Evolutionary conservation across 257 asterid species (phyloP).

Genomic region (Lycium ferocissimum): DNA sequence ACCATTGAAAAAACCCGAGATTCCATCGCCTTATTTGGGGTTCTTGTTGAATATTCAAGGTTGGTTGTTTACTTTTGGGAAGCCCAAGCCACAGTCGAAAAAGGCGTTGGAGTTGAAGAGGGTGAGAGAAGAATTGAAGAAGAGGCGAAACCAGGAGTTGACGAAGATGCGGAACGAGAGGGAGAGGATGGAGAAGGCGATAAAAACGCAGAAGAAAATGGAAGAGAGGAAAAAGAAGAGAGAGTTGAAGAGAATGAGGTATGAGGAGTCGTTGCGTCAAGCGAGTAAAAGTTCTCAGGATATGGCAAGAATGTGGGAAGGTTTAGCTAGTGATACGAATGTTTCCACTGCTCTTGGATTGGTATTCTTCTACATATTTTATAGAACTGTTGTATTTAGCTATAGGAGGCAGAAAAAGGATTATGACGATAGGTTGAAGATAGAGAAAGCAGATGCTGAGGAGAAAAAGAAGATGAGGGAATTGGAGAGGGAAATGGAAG

Average conservation of each 20-base stretch:
- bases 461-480: constrained; percentile 89
- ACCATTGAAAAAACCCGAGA: constrained; percentile 69
- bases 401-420: constrained; percentile 89
- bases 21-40: constrained; percentile 78
- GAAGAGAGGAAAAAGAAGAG: constrained; percentile 71
- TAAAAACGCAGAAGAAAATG: constrained; percentile 66
- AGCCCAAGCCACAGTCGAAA: constrained; percentile 81
- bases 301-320: constrained; percentile 70
- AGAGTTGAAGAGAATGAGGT: constrained; percentile 60
- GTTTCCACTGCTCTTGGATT: constrained; percentile 74
- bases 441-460: constrained; percentile 91
- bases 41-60: constrained; percentile 54
- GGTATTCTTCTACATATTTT: constrained; percentile 80
- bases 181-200: constrained; percentile 64
- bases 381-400: constrained; percentile 76
- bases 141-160: constrained; percentile 50
- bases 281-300: constrained; percentile 54
- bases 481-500: constrained; percentile 77
- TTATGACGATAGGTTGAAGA: constrained; percentile 92
- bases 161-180: constrained; percentile 55
- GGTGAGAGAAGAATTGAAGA: constrained; percentile 55
- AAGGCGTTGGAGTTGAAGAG: constrained; percentile 82
- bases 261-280: constrained; percentile 53
- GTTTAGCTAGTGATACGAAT: constrained; percentile 71
- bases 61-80: constrained; percentile 63